Conservation (phyloP, 2,329 filamentous ascomycete species). For the Fusarium hostae region DNA sequence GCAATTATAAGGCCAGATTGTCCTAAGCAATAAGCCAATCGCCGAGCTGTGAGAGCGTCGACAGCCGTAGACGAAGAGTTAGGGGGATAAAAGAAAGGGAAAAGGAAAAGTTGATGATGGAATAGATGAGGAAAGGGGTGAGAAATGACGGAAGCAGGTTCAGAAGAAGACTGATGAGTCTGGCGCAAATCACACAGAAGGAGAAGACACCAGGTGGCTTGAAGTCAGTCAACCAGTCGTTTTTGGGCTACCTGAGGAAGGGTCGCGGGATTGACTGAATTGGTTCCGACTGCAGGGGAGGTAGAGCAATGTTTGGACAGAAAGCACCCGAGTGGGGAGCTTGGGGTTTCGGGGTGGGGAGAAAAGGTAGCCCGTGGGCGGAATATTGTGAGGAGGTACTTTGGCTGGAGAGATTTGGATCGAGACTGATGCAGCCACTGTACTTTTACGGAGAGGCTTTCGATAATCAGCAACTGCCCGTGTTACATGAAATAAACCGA, state of each 20-base stretch:
- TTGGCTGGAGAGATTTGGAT: conserved; percentile 12
- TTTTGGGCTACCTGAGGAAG: conserved; percentile 45
- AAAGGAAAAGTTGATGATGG: conserved; percentile 18
- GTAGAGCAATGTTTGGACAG: conserved; percentile 36
- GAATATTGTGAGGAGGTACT: conserved; percentile 24
- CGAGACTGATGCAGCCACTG: conserved; percentile 14
- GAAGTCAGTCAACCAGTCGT: conserved; percentile 43
- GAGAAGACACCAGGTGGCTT: conserved; percentile 51
- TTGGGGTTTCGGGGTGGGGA: conserved; percentile 10
- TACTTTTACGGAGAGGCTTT: conserved; percentile 18
- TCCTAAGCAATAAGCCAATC: conserved; percentile 42
- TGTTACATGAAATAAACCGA: conserved; percentile 1
- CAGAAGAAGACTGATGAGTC: conserved; percentile 32
- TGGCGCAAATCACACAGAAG: conserved; percentile 44
- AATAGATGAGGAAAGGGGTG: conserved; percentile 34
- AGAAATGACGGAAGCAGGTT: conserved; percentile 26
- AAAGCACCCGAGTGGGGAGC: conserved; percentile 30
- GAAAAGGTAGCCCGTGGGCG: conserved; percentile 24
- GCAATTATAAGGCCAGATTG: conserved; percentile 50
- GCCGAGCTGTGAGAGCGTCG: conserved; percentile 28
- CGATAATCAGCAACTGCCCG: conserved; percentile 8
- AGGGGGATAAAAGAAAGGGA: neutral
- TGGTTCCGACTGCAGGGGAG: conserved; percentile 44
- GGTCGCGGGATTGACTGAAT: conserved; percentile 42
- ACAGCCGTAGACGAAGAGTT: conserved; percentile 9